phyloP scores from a whole-genome alignment of 495 filamentous ascomycete species.

The Penicillium maclennaniae region DNA sequence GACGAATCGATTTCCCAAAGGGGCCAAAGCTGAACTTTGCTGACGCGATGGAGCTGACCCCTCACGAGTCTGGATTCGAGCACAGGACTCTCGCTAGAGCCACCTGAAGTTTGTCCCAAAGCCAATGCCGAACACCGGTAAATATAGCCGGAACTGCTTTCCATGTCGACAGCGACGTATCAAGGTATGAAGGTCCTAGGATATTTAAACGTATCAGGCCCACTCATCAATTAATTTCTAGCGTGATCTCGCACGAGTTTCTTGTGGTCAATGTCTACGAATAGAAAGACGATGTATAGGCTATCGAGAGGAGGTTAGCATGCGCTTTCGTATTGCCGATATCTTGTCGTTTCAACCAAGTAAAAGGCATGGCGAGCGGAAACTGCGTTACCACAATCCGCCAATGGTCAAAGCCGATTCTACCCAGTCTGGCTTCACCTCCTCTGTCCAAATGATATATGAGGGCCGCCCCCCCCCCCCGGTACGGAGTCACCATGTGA shows the following conservation, averaged over 20 bases:
- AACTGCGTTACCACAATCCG: slow-evolving; percentile 6
- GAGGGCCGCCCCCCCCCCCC: slow-evolving; percentile 8
- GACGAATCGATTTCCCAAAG: not conserved
- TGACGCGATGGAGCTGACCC: not conserved
- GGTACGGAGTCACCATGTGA: slow-evolving; percentile 11
- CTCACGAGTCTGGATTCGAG: not conserved
- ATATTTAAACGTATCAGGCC: not conserved
- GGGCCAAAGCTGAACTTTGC: slow-evolving; percentile 1
- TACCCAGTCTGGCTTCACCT: not conserved
- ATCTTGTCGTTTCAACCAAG: slow-evolving; percentile 9
- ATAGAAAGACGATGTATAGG: slow-evolving; percentile 3
- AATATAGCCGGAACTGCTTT: slow-evolving; percentile 12
- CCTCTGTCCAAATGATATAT: slow-evolving; percentile 5
- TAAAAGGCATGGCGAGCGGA: slow-evolving; percentile 1
- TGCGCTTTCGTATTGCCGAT: slow-evolving; percentile 10
- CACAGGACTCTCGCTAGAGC: not conserved
- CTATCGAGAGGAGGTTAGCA: slow-evolving; percentile 12
- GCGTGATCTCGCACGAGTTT: slow-evolving; percentile 10
- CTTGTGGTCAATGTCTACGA: slow-evolving; percentile 12
- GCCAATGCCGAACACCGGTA: slow-evolving; percentile 11
- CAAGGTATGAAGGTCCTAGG: slow-evolving; percentile 2
- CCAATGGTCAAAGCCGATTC: slow-evolving; percentile 4
- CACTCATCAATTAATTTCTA: slow-evolving; percentile 1
- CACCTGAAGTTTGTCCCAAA: not conserved
- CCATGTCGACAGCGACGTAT: slow-evolving; percentile 10